These are phyloP conservation scores for Aureobasidium namibiae DNA, from an alignment of 2,329 filamentous ascomycete genomes.

Conservation along the genomic window DNA sequence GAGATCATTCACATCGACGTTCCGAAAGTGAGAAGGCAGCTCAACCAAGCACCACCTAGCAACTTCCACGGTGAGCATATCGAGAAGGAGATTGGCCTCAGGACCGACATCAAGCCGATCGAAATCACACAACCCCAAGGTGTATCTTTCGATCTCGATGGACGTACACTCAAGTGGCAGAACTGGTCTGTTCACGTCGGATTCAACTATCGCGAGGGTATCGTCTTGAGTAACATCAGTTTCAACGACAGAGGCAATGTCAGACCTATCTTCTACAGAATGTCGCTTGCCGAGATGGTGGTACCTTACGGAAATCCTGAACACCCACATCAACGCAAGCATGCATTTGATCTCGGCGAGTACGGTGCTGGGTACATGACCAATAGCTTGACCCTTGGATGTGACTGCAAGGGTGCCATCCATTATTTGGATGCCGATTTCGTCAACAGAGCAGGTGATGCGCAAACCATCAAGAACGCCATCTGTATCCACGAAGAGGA, in stretches of 20 bases:
- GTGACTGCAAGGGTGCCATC: constrained; percentile 83
- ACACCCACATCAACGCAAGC: constrained; percentile 68
- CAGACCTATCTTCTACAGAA: constrained; percentile 76
- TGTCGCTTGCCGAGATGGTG: constrained; percentile 90
- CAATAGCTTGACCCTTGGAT: constrained; percentile 54
- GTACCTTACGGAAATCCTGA: constrained; percentile 81
- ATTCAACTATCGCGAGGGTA: constrained; percentile 90
- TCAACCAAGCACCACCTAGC: constrained; percentile 63
- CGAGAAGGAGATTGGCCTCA: constrained; percentile 65
- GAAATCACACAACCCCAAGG: constrained; percentile 83
- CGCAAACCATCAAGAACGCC: constrained; percentile 81
- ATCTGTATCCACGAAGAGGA: constrained; percentile 96
- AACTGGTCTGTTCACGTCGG: constrained; percentile 91
- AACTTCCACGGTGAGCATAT: constrained; percentile 74
- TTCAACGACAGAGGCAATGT: constrained; percentile 65
- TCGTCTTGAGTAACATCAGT: constrained; percentile 82
- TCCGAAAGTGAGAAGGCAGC: constrained; percentile 64
- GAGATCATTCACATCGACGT: constrained; percentile 78
- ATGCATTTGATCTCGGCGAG: constrained; percentile 71
- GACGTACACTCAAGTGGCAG: constrained; percentile 74
- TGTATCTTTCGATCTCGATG: constrained; percentile 73
- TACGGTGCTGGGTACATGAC: constrained; percentile 76
- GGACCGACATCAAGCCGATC: constrained; percentile 74
- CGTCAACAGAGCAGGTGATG: constrained; percentile 58
- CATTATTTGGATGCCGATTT: constrained; percentile 87